A percentile compares a stretch with the other conserved stretches of the same genome.
Conservation (phyloP, 208 protist genomes). For the Trypanosoma grayi region DNA sequence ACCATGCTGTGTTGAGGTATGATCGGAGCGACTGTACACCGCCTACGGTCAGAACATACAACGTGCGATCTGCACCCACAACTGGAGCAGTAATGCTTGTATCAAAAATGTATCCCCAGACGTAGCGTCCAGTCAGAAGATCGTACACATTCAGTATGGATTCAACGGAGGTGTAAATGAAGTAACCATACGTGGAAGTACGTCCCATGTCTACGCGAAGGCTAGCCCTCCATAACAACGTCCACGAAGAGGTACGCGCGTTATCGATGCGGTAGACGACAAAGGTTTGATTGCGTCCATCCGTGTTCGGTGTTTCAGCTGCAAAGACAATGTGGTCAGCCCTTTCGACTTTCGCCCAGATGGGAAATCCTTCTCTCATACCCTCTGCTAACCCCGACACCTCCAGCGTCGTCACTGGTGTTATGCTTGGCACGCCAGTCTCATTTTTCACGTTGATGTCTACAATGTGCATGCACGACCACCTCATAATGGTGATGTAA, state of each 20-base stretch:
- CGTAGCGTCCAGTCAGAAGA: slow-evolving; percentile 22
- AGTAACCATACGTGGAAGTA: slow-evolving; percentile 26
- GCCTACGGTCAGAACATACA: slow-evolving; percentile 10
- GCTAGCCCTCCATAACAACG: background rate
- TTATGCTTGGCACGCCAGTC: background rate
- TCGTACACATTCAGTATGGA: slow-evolving; percentile 19
- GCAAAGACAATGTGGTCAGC: slow-evolving; percentile 16
- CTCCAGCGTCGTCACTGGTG: slow-evolving; percentile 3
- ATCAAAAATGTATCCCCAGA: slow-evolving; percentile 18
- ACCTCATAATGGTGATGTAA: slow-evolving; percentile 11
- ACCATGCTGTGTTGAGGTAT: background rate
- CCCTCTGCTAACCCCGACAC: background rate
- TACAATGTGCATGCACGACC: slow-evolving; percentile 21
- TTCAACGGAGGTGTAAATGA: slow-evolving; percentile 8
- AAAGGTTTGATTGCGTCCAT: slow-evolving; percentile 6
- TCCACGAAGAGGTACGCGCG: background rate
- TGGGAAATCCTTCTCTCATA: background rate
- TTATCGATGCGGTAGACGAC: slow-evolving; percentile 16
- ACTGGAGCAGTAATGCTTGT: background rate
- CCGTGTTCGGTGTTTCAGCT: background rate
- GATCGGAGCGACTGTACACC: slow-evolving; percentile 7
- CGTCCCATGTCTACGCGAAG: background rate
- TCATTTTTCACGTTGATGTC: slow-evolving; percentile 5
- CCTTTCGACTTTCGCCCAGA: background rate
- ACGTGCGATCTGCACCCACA: slow-evolving; percentile 11